Base-by-base conservation (phyloP, 805 yeast genomes). In the Cyberlindnera suaveolens region DNA sequence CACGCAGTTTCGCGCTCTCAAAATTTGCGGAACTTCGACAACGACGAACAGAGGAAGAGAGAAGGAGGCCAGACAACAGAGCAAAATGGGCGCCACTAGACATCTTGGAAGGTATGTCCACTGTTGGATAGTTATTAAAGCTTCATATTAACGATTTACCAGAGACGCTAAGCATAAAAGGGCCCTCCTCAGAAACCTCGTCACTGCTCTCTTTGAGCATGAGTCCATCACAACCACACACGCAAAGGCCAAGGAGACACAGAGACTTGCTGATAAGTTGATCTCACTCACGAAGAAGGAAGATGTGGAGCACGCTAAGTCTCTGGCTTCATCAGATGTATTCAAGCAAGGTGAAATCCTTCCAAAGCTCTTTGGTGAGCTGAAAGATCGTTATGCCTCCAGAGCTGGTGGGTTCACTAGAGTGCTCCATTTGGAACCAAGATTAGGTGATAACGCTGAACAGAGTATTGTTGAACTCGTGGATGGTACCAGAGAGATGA, bases 401-500 rank as follows among this genome's bases (percentile, higher is more conserved):
- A 76, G 96, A 65, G 58, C 64, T 1, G 85, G 88, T 48, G 97
- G 97, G 1, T 91, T 82, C 67, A 88, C 97, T 3, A 77, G 98
- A 52, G 77, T 91, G 42, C 66, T 89, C 48, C 81, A 77, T 53
- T 68, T 93, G 47, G 98, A 93, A 63, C 88, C 90, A 15, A 74
- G 98, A 51, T 63, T 82, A 38, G 90, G 93, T 43, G 99, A 93
- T 61, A 84, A 80, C 48, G 96, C 97, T 0, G 90, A 90, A 29
- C 93, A 86, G 72, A 81, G 93, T 1, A 80, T 90, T 8, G 58
- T 93, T 42, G 99, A 93, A 64, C 70, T 93, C 38, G 95, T 91
- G 1, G 96, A 85, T 53, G 78, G 82, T 4, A 64, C 70, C 15
- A 67, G 78, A 46, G 96, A 87, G 59, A 74, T 85, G 71, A 77